Percentiles rank a stretch among this genome's conserved stretches.
Conservation (phyloP, 2,329 filamentous ascomycete genomes). For the Alternaria rosae region DNA sequence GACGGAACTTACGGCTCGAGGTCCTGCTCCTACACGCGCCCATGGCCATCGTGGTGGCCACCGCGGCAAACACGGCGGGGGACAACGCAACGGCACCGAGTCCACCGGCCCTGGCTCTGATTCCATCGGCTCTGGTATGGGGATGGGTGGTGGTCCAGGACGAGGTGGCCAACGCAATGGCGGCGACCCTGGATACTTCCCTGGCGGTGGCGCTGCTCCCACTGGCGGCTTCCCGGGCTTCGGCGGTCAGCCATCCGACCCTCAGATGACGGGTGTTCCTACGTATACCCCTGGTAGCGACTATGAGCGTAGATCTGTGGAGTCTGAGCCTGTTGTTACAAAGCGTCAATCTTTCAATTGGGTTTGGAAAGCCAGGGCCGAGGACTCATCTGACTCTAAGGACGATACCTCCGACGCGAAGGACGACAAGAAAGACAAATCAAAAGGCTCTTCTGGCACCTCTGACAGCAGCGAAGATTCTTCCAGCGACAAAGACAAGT, state of each 20-base stretch:
- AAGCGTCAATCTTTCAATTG: not conserved
- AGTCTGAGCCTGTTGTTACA: constrained; percentile 17
- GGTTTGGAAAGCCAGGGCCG: not conserved
- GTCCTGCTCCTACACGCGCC: not conserved
- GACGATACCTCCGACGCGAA: not conserved
- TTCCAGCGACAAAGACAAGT: not conserved
- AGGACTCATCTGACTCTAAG: not conserved
- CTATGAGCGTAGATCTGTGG: constrained; percentile 13
- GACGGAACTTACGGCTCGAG: constrained; percentile 1
- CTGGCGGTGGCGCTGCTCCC: constrained; percentile 9
- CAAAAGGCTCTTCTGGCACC: not conserved
- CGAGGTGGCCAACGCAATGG: not conserved
- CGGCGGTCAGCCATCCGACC: not conserved
- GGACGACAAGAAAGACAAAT: not conserved
- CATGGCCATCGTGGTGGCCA: not conserved
- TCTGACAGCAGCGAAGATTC: not conserved
- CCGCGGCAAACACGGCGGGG: not conserved
- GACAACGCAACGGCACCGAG: not conserved
- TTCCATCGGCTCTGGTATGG: not conserved
- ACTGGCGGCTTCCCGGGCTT: constrained; percentile 13
- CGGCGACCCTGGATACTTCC: constrained; percentile 11
- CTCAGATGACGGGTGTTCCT: constrained; percentile 14
- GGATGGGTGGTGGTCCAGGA: not conserved
- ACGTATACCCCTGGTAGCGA: constrained; percentile 6
- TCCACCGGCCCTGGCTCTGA: not conserved